phyloP scores from a whole-genome alignment of 1,284 basidiomycete genomes.

The Mrakiaceae sp. region DNA sequence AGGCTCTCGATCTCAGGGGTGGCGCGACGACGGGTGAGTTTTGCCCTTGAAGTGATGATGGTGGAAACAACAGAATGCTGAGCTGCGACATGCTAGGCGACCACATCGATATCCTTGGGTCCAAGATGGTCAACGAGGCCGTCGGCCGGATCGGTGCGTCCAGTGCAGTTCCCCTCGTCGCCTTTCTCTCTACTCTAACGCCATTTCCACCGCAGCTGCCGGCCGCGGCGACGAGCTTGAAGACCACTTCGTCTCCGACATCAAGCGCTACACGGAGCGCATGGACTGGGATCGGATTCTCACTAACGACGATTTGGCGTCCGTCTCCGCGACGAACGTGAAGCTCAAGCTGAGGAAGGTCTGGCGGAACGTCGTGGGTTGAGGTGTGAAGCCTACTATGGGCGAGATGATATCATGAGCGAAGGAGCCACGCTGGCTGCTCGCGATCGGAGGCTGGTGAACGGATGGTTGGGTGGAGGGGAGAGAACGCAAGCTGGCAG shows the following conservation, averaged over 20 bases:
- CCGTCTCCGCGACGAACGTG: no score
- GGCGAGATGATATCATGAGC: no score
- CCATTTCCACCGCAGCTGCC: constrained; percentile 20
- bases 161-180: not conserved
- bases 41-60: not conserved
- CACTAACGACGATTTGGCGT: not conserved
- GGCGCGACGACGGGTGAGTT: constrained; percentile 63
- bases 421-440: no score
- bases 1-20: constrained; percentile 63
- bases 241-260: constrained; percentile 65
- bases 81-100: constrained; percentile 34
- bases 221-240: constrained; percentile 35
- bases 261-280: constrained; percentile 59
- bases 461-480: no score
- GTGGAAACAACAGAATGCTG: no score
- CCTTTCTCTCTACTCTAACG: not conserved
- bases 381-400: no score
- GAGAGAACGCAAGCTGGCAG: no score
- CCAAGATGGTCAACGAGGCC: constrained; percentile 77
- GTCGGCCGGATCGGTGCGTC: constrained; percentile 54
- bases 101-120: constrained; percentile 90
- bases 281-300: constrained; percentile 50
- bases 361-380: no score
- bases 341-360: no score
- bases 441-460: no score